phyloP scores from a whole-genome alignment of 2,329 filamentous ascomycete species.

The Calonectria montana region DNA sequence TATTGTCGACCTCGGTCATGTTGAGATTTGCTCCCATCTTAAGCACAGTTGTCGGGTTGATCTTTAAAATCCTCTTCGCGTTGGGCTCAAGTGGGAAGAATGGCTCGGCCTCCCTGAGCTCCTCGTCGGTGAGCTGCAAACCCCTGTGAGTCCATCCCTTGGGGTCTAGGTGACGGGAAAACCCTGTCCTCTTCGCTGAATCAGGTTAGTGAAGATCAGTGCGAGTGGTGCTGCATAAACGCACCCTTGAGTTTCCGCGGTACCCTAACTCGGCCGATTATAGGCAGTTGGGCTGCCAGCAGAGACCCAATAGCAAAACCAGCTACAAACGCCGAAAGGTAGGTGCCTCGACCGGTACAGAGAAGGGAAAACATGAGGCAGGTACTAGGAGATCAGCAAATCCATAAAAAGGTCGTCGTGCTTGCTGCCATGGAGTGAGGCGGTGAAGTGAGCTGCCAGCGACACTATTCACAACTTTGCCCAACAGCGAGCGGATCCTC shows the following conservation, averaged over 20 bases:
- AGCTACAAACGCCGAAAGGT: slow-evolving; percentile 4
- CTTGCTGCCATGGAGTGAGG: not conserved
- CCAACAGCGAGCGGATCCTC: not conserved
- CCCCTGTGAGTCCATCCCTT: slow-evolving; percentile 1
- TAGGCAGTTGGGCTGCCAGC: not conserved
- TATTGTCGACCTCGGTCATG: slow-evolving; percentile 15
- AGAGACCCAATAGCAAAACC: not conserved
- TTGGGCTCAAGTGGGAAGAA: slow-evolving; percentile 3
- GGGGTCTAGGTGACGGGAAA: not conserved
- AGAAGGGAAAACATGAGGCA: not conserved
- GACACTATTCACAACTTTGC: slow-evolving; percentile 8
- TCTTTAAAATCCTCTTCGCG: not conserved
- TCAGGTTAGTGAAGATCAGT: not conserved
- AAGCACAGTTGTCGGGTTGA: not conserved
- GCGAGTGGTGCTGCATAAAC: not conserved
- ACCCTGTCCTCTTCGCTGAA: not conserved
- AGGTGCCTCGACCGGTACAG: slow-evolving; percentile 3
- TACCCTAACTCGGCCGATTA: not conserved
- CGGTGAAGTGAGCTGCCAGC: not conserved
- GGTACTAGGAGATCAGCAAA: not conserved
- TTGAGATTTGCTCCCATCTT: not conserved
- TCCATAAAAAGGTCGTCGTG: not conserved
- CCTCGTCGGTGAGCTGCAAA: not conserved
- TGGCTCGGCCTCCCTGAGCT: not conserved
- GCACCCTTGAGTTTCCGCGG: not conserved